Evolutionary conservation across 352 stramenopile species (phyloP).

Genomic region (Elongisporangium senticosum): DNA sequence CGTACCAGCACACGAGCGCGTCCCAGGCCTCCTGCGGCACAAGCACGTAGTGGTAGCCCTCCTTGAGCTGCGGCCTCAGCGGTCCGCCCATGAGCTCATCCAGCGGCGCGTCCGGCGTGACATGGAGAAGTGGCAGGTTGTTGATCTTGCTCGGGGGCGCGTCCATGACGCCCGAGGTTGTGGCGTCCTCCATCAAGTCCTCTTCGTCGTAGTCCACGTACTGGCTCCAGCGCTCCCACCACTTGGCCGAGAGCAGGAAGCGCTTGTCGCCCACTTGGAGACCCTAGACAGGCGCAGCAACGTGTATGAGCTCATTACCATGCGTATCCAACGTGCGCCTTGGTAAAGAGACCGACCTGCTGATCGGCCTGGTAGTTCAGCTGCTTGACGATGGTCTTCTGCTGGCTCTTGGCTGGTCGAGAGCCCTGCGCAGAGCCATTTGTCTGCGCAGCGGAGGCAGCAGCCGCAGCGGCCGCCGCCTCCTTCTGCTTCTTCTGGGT

Average conservation of each 20-base stretch:
- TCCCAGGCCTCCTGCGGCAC: conserved; percentile 77
- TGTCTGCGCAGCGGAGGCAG: background rate
- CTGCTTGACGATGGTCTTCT: conserved; percentile 47
- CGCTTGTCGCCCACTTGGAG: conserved; percentile 75
- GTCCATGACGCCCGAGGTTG: conserved; percentile 7
- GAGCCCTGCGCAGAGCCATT: conserved; percentile 6
- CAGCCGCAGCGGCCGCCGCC: background rate
- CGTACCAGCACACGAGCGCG: conserved; percentile 61
- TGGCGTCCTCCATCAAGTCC: conserved; percentile 3
- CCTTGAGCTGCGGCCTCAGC: conserved; percentile 57
- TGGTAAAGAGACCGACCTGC: conserved; percentile 15
- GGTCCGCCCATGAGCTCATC: conserved; percentile 67
- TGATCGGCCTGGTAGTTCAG: conserved; percentile 58
- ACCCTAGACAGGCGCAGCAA: conserved; percentile 14
- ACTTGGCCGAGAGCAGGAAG: conserved; percentile 74
- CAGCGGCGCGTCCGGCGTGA: conserved; percentile 32
- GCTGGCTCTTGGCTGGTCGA: conserved; percentile 13
- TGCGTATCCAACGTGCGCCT: background rate
- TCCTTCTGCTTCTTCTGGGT: conserved; percentile 51
- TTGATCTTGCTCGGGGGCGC: conserved; percentile 50
- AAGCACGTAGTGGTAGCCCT: conserved; percentile 71
- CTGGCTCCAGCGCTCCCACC: conserved; percentile 77
- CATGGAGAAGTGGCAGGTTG: conserved; percentile 55
- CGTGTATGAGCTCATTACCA: background rate
- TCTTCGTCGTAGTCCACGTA: conserved; percentile 57